Base-by-base conservation (phyloP, 2,329 filamentous ascomycete genomes). In the Parastagonospora avenae region DNA sequence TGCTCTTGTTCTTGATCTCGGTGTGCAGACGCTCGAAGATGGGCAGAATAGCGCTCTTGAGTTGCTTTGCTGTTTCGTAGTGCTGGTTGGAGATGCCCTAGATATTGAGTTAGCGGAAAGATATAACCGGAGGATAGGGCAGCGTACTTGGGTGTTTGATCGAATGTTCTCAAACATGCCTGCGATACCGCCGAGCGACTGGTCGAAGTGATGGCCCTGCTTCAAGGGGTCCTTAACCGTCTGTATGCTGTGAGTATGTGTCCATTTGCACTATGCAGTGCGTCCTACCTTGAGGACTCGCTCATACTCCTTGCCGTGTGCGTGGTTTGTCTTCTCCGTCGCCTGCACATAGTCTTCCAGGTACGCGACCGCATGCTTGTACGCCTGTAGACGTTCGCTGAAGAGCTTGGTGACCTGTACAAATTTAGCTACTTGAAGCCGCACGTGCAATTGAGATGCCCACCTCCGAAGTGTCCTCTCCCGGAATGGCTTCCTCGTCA, bases 1-100 rank as follows among this genome's bases (percentile, higher is more conserved):
- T 97, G 57, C 85, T 82, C 80, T 97, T 97, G 78, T 89, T 87
- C 83, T 97, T 99, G 80, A 99, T 94, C 74, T 97, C 94, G 73
- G 91, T 88, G 79, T 97, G 92, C 42, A 99, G 81, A 45, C 92
- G 89, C 65, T 95, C 91, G 69, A 99, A 87, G 57, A 93, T 87
- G 32, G 93, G 94, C 15, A 96, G 81, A 28, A 97, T 89, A 11
- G 87, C 87, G 52, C 87, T 88, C 76, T 93, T 96, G 61, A 99
- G 82, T 63, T 86, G 90, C 80, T 94, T 94, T 64, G 94, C 92
- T 5, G 92, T 96, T 74, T 97, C 93, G 64, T 88, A 78, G 74
- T 97, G 93, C 69, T 90, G 88, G 75, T 94, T 96, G 66, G 92
- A 85, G 66, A 97, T 84, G 39, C 88, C 90, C 82, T 96, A 59